Conservation (phyloP, 805 yeast species). For the Wickerhamiella bombiphila region DNA sequence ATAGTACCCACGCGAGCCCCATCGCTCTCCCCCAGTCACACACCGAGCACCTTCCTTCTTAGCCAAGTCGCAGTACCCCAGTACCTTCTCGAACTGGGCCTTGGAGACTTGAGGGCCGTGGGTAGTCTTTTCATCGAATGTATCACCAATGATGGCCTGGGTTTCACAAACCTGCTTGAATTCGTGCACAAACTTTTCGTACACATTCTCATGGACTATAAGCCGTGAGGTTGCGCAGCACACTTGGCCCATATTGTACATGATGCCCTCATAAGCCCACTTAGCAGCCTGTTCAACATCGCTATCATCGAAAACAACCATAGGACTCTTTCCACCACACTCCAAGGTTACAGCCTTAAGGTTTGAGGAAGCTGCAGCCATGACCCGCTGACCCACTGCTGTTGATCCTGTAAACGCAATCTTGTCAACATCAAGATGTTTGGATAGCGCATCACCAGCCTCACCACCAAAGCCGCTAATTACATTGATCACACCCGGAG, state of each 20-base stretch:
- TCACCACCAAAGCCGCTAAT: conserved; percentile 50
- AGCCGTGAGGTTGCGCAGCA: conserved; percentile 91
- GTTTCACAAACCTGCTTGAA: conserved; percentile 34
- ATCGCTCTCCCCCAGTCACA: conserved; percentile 58
- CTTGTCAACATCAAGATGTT: conserved; percentile 57
- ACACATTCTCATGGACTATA: conserved; percentile 69
- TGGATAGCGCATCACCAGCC: conserved; percentile 50
- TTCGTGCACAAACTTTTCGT: conserved; percentile 53
- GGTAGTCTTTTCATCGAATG: conserved; percentile 55
- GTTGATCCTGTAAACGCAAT: conserved; percentile 93
- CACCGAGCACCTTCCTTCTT: conserved; percentile 56
- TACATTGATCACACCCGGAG: conserved; percentile 62
- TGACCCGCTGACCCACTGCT: conserved; percentile 67
- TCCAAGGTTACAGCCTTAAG: conserved; percentile 84
- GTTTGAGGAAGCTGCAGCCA: conserved; percentile 51
- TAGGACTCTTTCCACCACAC: conserved; percentile 93
- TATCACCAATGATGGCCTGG: conserved; percentile 51
- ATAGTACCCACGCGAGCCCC: conserved; percentile 43
- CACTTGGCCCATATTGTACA: conserved; percentile 89
- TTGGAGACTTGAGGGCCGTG: conserved; percentile 87
- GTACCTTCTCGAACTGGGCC: conserved; percentile 59
- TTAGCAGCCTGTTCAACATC: conserved; percentile 61
- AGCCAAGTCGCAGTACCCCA: conserved; percentile 63
- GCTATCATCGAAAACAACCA: conserved; percentile 76
- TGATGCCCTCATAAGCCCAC: conserved; percentile 63